Evolutionary conservation across 805 yeast species (phyloP).

Genomic region (Ogataea parapolymorpha): DNA sequence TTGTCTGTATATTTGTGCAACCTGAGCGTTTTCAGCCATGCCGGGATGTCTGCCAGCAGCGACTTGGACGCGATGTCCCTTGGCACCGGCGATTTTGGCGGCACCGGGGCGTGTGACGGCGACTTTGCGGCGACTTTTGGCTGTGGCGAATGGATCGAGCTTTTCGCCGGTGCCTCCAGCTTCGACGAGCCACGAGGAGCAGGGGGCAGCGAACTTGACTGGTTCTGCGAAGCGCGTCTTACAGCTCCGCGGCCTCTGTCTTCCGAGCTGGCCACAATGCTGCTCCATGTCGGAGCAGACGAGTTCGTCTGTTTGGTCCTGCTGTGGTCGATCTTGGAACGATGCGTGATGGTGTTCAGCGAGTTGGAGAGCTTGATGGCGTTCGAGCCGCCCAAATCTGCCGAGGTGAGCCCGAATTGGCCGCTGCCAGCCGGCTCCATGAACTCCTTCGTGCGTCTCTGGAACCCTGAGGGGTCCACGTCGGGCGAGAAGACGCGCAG

Average conservation of each 20-base stretch:
- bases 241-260: slow-evolving; percentile 22
- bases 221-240: slow-evolving; percentile 15
- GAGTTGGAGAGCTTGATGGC: slow-evolving; percentile 30
- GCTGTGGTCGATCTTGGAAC: slow-evolving; percentile 23
- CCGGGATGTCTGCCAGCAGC: slow-evolving; percentile 73
- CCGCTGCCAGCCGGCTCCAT: slow-evolving; percentile 10
- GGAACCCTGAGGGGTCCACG: slow-evolving; percentile 20
- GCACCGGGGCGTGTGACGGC: slow-evolving; percentile 8
- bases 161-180: slow-evolving; percentile 9
- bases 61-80: slow-evolving; percentile 50
- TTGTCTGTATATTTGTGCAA: slow-evolving; percentile 92
- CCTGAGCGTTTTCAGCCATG: slow-evolving; percentile 86
- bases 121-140: slow-evolving; percentile 14
- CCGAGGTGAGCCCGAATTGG: slow-evolving; percentile 16
- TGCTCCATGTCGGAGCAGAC: slow-evolving; percentile 16
- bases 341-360: slow-evolving; percentile 26
- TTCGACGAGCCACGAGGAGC: slow-evolving; percentile 11
- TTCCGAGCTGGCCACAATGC: slow-evolving; percentile 11
- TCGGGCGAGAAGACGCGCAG: slow-evolving; percentile 30
- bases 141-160: slow-evolving; percentile 14
- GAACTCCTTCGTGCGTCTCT: slow-evolving; percentile 21
- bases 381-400: slow-evolving; percentile 27
- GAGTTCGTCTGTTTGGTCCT: slow-evolving; percentile 13
- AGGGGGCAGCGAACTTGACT: slow-evolving; percentile 27
- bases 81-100: slow-evolving; percentile 43